Evolutionary conservation across 805 yeast species (phyloP), one percentile per base, ranked within the genome.

Genomic region (Komagataella phaffii): DNA sequence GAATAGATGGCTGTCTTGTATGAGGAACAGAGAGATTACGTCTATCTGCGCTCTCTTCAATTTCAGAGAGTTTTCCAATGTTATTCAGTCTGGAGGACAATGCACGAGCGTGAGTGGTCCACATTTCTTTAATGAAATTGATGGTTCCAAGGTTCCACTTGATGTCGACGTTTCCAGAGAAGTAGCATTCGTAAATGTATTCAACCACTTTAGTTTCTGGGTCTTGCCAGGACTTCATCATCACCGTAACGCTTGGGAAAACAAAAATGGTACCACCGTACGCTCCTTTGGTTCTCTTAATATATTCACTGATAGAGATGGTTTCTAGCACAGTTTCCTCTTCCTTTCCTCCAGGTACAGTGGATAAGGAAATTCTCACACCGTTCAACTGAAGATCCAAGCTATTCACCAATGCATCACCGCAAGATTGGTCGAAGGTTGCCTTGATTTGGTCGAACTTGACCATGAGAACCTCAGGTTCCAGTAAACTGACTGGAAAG

Each of bases 81-180:
- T 70, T 64, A 14, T 75, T 73, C 45, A 75, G 64, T 54, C 96
- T 75, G 3, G 88, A 75, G 3, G 77, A 73, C 50, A 88, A 69
- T 0, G 96, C 85, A 47, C 80, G 76, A 1, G 81, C 81, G 67
- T 93, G 96, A 2, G 89, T 78, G 12, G 88, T 77, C 83, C 90
- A 85, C 96, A 93, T 89, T 59, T 88, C 96, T 43, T 95, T 73
- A 40, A 93, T 88, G 56, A 88, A 88, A 59, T 85, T 87, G 17
- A 93, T 82, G 0, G 96, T 83, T 0, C 98, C 97, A 24, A 93
- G 68, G 62, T 93, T 93, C 99, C 99, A 93, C 49, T 88, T 77
- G 1, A 93, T 81, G 54, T 88, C 95, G 45, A 93, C 93, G 14
- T 88, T 80, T 24, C 96, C 97, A 7, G 88, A 95, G 69, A 93